Conservation (phyloP, 345 rosid species). For the Salix viminalis region DNA sequence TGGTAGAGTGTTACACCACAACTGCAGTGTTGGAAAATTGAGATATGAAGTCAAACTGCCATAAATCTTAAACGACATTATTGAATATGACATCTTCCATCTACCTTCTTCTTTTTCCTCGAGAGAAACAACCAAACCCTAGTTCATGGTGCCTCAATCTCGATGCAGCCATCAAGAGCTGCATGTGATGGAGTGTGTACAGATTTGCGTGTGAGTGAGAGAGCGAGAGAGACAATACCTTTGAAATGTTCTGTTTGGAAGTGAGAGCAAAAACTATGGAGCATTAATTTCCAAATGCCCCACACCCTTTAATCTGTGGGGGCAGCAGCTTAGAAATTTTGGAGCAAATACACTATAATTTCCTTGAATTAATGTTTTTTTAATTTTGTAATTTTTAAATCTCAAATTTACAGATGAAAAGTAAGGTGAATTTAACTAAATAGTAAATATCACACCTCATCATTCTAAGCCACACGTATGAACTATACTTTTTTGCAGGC, state of each 20-base stretch:
- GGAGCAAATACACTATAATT: neutral
- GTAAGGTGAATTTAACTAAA: no score
- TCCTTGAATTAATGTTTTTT: no score
- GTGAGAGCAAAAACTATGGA: neutral
- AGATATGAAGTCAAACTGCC: slow-evolving; percentile 12
- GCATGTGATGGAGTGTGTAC: neutral
- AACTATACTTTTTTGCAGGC: no score
- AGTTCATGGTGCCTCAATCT: neutral
- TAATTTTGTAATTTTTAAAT: no score
- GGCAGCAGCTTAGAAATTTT: neutral
- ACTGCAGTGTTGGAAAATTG: neutral
- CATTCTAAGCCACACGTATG: no score
- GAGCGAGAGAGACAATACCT: neutral
- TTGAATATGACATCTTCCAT: slow-evolving; percentile 13
- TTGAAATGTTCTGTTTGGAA: neutral
- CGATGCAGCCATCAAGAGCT: neutral
- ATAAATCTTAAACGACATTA: slow-evolving; percentile 24
- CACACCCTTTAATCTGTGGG: neutral
- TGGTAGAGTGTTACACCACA: neutral
- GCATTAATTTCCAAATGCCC: neutral
- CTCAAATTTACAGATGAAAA: no score
- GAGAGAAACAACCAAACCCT: neutral
- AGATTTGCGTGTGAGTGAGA: neutral
- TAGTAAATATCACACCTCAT: no score
- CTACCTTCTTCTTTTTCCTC: slow-evolving; percentile 6